phyloP scores from a whole-genome alignment of 306 rosid genomes.

The Pyrus communis region DNA sequence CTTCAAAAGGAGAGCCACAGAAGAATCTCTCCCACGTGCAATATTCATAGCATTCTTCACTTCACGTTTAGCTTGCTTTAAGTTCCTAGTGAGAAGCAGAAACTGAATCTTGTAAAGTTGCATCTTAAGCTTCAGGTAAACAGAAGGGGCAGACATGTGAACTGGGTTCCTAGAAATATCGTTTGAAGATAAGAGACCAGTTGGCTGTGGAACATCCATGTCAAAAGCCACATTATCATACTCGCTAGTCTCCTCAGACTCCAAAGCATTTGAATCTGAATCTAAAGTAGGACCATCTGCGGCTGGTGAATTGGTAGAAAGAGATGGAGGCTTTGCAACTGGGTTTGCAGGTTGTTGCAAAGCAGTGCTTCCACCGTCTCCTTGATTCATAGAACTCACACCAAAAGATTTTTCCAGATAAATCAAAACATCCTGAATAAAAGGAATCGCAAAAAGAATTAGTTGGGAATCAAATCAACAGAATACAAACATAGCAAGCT shows the following conservation, averaged over 20 bases:
- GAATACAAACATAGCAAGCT: not conserved
- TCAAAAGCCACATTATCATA: constrained; percentile 61
- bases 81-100: constrained; percentile 77
- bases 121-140: constrained; percentile 81
- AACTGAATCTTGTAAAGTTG: constrained; percentile 92
- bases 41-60: constrained; percentile 93
- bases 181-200: constrained; percentile 47
- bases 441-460: not conserved
- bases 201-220: constrained; percentile 55
- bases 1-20: constrained; percentile 92
- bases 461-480: constrained; percentile 16
- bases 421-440: constrained; percentile 71
- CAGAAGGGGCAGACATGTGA: constrained; percentile 57
- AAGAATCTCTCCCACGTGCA: constrained; percentile 79
- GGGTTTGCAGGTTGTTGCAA: constrained; percentile 55
- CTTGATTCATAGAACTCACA: constrained; percentile 58
- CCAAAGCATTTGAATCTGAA: constrained; percentile 54
- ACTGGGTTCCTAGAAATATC: constrained; percentile 58
- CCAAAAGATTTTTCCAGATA: constrained; percentile 85
- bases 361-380: constrained; percentile 47
- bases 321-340: constrained; percentile 55
- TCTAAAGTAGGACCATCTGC: constrained; percentile 63
- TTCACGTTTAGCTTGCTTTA: constrained; percentile 94
- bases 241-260: constrained; percentile 78
- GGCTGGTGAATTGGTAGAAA: constrained; percentile 43